These are phyloP conservation scores for Ganoderma lingzhi DNA, from an alignment of 1,284 basidiomycete species.

Conservation along the genomic window DNA sequence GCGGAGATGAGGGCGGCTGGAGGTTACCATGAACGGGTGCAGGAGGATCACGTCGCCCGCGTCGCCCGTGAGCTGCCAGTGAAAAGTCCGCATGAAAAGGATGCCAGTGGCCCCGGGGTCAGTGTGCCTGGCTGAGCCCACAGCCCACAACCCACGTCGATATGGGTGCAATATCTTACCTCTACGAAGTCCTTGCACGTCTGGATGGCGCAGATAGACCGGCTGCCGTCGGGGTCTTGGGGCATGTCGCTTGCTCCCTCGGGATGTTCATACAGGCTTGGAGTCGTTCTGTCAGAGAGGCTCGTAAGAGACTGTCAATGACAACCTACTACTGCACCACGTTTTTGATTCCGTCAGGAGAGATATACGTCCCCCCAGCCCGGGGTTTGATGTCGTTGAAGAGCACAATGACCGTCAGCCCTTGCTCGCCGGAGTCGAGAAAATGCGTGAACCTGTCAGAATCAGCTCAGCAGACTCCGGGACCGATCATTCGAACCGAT, in stretches of 20 bases:
- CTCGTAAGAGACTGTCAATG: neutral
- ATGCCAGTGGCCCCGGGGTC: too few species aligned
- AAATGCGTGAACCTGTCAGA: constrained; percentile 43
- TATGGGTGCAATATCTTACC: constrained; percentile 27
- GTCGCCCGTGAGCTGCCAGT: constrained; percentile 42
- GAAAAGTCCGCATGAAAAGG: neutral
- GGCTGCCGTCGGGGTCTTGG: constrained; percentile 40
- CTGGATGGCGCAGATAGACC: constrained; percentile 38
- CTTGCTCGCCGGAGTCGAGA: constrained; percentile 50
- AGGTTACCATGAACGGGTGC: constrained; percentile 46
- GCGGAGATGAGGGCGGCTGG: neutral
- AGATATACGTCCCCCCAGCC: constrained; percentile 46
- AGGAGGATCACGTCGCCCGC: constrained; percentile 49
- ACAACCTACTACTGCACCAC: constrained; percentile 41
- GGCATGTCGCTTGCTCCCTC: constrained; percentile 37
- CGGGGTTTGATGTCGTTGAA: constrained; percentile 45
- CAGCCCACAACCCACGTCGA: neutral
- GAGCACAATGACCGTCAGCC: constrained; percentile 44
- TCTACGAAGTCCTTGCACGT: constrained; percentile 43
- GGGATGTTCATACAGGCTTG: constrained; percentile 41
- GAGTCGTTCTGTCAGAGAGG: neutral
- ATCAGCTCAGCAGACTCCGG: neutral
- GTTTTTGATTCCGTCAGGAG: constrained; percentile 45
- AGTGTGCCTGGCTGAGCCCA: neutral
- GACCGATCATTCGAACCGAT: neutral